Percentiles rank a stretch among this genome's conserved stretches.
These are phyloP conservation scores for Pleurotus tuber-regium DNA, from an alignment of 768 basidiomycete genomes.

Conservation along the genomic window DNA sequence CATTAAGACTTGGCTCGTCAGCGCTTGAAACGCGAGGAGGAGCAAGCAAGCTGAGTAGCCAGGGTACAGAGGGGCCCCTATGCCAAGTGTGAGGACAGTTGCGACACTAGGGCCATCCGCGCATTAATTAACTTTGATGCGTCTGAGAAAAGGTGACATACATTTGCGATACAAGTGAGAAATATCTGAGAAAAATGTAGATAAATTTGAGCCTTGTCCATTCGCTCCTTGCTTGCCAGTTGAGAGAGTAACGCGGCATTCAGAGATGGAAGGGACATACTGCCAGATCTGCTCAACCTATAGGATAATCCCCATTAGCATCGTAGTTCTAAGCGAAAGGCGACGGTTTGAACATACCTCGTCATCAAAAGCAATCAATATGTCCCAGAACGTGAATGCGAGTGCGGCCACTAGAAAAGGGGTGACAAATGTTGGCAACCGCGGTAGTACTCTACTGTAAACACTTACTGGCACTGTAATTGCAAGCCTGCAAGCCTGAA, in stretches of 20 bases:
- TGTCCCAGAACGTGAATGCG: conserved; percentile 21
- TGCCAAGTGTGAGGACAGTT: conserved; percentile 14
- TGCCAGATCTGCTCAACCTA: conserved; percentile 22
- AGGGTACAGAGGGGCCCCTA: conserved; percentile 8
- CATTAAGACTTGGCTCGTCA: conserved; percentile 19
- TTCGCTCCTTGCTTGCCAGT: conserved; percentile 13
- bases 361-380: conserved; percentile 15
- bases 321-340: not conserved
- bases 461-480: conserved; percentile 22
- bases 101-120: conserved; percentile 10
- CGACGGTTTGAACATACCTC: conserved; percentile 17
- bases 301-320: not conserved
- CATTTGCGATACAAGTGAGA: conserved; percentile 17
- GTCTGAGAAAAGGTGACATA: conserved; percentile 4
- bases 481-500: conserved; percentile 20
- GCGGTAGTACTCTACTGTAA: too few species aligned
- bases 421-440: too few species aligned
- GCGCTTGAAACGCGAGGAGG: conserved; percentile 18
- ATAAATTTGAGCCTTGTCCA: conserved; percentile 20
- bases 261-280: conserved; percentile 9
- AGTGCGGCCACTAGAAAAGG: conserved; percentile 21
- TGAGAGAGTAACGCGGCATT: not conserved
- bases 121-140: not conserved
- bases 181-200: conserved; percentile 19
- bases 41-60: conserved; percentile 10